Base-by-base conservation (phyloP, 345 rosid species). In the Eucalyptus leucophloia region DNA sequence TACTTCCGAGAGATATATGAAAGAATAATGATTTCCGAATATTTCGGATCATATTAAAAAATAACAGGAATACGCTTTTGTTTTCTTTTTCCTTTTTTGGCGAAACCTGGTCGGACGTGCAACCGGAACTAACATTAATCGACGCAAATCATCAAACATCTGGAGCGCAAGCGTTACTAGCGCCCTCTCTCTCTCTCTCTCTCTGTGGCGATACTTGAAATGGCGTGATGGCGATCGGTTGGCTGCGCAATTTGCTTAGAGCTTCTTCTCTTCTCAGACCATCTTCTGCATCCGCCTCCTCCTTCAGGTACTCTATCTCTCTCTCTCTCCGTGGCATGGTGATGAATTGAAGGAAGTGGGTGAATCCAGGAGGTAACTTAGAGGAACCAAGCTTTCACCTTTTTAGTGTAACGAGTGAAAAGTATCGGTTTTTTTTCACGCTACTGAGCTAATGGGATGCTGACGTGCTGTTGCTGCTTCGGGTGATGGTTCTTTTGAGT, bases 191-290 rank as follows among this genome's bases (percentile, higher is more conserved):
- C 82, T 72, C 80, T 18, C 44, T 34, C 82, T 72, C 16, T 60
- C 67, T 60, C 7, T 60, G 0, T 28, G 32, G 40, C 34, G 12
- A 77, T 21, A 77, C 28, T 44, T 77, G 85, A 40, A 58, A 86
- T 53, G 58, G 67, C 26, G 88, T 80, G 37, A 93, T 92, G 95
- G 93, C 94, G 34, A 92, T 88, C n/a, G 69, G 86, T 58, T 65
- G 90, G 49, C 67, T 90, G 88, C 90, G 94, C 86, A 34, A 80
- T 67, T 67, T 93, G 51, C 91, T 88, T 40, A 91, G 90, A 91
- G 87, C 88, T 89, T 92, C 90, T 82, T 93, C 91, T 26, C 90
- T 90, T 88, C 88, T 92, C 42, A 90, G 62, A 83, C 44, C 87
- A 7, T 88, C 93, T 34, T 60, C 90, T 88, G 51, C 91, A 37